These are phyloP conservation scores for Aquilaria malaccensis DNA, from an alignment of 345 rosid species.

Conservation along the genomic window DNA sequence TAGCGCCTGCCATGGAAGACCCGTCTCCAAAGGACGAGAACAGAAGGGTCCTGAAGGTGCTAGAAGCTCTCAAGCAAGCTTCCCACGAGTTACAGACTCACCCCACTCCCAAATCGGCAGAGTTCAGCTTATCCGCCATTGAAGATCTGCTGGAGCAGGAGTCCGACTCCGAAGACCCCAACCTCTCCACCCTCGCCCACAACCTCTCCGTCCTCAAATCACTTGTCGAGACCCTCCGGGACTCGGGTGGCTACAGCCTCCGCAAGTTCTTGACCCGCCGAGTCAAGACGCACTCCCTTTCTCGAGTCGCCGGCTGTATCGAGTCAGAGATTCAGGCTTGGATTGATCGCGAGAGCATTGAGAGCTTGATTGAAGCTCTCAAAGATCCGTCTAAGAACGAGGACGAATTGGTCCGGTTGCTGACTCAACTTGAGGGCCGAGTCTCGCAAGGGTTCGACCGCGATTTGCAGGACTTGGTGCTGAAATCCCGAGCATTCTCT, in stretches of 20 bases:
- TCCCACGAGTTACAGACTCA: conserved; percentile 46
- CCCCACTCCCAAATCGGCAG: conserved; percentile 23
- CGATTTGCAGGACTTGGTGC: conserved; percentile 47
- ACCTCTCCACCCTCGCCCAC: conserved; percentile 39
- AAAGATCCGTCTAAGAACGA: conserved; percentile 23
- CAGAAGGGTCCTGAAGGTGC: conserved; percentile 30
- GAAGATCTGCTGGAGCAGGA: conserved; percentile 58
- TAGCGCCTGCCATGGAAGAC: conserved; percentile 18
- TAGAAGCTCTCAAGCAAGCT: conserved; percentile 64
- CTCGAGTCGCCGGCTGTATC: conserved; percentile 61
- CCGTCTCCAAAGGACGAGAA: conserved; percentile 12
- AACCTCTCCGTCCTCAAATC: conserved; percentile 40
- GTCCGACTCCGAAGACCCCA: conserved; percentile 47
- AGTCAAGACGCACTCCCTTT: conserved; percentile 43
- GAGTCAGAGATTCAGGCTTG: conserved; percentile 62
- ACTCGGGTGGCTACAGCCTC: conserved; percentile 30
- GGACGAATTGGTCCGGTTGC: conserved; percentile 31
- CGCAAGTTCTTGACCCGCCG: conserved; percentile 47
- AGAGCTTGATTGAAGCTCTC: conserved; percentile 27
- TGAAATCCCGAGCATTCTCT: conserved; percentile 40
- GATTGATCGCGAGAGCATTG: conserved; percentile 65
- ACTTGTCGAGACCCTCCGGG: conserved; percentile 30
- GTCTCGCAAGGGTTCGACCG: conserved; percentile 41
- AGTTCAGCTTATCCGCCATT: conserved; percentile 39
- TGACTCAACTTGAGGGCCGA: conserved; percentile 41